These are phyloP conservation scores for Aspergillus aculeatinus DNA, from an alignment of 2,329 filamentous ascomycete genomes.

Conservation along the genomic window DNA sequence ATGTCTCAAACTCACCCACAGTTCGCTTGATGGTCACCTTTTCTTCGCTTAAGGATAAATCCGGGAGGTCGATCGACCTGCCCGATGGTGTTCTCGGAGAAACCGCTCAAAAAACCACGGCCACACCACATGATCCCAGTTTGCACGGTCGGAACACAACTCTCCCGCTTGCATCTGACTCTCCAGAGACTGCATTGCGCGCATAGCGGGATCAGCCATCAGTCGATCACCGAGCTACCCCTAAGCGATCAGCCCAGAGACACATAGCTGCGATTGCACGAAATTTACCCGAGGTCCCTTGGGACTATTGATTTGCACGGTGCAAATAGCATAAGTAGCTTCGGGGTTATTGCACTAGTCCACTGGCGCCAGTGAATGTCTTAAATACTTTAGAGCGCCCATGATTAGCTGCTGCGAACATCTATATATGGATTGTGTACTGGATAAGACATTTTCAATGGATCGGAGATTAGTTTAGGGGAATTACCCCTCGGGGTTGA, in stretches of 20 bases:
- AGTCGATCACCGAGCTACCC: not conserved
- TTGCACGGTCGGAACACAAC: not conserved
- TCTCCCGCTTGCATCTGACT: not conserved
- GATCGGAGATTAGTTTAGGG: not conserved
- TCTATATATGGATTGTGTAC: not conserved
- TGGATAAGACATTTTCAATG: not conserved
- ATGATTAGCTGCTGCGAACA: not conserved
- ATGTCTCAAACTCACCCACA: not conserved
- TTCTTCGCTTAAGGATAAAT: not conserved
- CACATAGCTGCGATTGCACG: not conserved
- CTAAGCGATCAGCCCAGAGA: not conserved
- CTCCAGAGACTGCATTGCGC: not conserved
- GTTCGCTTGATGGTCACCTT: not conserved
- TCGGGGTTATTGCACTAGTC: too few relatives aligned
- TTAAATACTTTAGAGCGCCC: too few relatives aligned
- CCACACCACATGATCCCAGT: not conserved
- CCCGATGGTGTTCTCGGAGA: not conserved
- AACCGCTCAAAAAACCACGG: not conserved
- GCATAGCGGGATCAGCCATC: not conserved
- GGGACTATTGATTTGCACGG: not conserved
- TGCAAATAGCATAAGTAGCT: not conserved
- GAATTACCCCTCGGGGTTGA: not conserved
- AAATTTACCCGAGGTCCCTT: not conserved
- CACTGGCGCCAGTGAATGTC: too few relatives aligned
- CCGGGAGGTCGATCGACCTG: not conserved